phyloP scores from a whole-genome alignment of 2,329 filamentous ascomycete species.

The Verticillium nubilum region DNA sequence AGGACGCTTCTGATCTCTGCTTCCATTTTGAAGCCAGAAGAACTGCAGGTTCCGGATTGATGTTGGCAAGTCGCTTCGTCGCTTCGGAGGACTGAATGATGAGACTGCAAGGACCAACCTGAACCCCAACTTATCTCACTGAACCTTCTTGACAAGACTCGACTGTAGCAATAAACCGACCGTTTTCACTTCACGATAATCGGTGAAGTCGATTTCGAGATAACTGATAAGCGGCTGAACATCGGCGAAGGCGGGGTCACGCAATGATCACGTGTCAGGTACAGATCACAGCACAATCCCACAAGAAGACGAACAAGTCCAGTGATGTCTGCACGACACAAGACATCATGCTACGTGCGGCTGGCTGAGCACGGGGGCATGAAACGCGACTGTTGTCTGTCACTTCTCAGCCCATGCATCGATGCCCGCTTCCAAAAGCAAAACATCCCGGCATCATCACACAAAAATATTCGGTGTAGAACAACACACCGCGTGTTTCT shows the following conservation, averaged over 20 bases:
- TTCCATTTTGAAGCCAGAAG: constrained; percentile 57
- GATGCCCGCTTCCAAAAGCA: background rate
- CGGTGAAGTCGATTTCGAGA: background rate
- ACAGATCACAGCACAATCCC: too few species aligned
- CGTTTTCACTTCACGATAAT: background rate
- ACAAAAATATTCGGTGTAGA: background rate
- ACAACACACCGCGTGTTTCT: background rate
- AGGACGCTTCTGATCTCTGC: constrained; percentile 79
- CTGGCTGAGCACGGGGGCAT: background rate
- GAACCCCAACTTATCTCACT: too few species aligned
- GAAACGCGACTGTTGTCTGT: background rate
- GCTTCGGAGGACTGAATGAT: background rate
- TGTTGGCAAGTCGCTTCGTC: background rate
- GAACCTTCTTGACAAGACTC: too few species aligned
- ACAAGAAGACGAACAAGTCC: too few species aligned
- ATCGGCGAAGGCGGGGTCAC: background rate
- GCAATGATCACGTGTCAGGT: background rate
- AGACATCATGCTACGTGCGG: background rate
- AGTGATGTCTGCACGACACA: too few species aligned
- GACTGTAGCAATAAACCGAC: background rate
- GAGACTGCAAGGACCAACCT: too few species aligned
- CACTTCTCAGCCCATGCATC: background rate
- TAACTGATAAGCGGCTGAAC: background rate
- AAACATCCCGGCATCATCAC: background rate
- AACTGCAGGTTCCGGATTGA: background rate